These are phyloP conservation scores for Acarospora socialis DNA, from an alignment of 2,329 filamentous ascomycete species.

Conservation along the genomic window DNA sequence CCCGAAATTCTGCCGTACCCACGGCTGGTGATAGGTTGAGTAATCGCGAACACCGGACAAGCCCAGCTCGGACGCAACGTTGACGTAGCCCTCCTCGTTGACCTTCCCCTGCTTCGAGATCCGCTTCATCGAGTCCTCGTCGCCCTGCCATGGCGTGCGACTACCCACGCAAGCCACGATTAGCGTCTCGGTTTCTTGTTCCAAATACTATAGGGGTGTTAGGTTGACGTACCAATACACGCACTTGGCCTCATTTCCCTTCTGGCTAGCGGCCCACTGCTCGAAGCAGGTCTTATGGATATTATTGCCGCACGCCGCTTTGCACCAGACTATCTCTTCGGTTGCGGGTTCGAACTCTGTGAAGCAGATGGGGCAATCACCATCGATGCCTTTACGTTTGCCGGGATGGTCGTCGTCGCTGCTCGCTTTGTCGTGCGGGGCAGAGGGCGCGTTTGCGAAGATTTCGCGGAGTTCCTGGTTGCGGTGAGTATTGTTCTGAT, in stretches of 20 bases:
- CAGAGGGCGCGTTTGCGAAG: slow-evolving; percentile 37
- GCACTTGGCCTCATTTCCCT: slow-evolving; percentile 24
- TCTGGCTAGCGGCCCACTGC: slow-evolving; percentile 33
- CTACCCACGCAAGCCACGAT: slow-evolving; percentile 19
- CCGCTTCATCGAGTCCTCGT: slow-evolving; percentile 18
- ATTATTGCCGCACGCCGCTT: slow-evolving; percentile 47
- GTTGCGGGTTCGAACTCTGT: slow-evolving; percentile 36
- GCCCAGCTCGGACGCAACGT: slow-evolving; percentile 29
- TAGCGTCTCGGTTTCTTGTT: not conserved
- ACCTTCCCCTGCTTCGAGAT: slow-evolving; percentile 19
- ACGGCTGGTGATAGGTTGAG: slow-evolving; percentile 28
- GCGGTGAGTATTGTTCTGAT: not conserved
- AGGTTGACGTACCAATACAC: slow-evolving; percentile 28
- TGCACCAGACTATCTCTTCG: slow-evolving; percentile 42
- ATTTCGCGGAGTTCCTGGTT: slow-evolving; percentile 40
- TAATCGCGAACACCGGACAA: slow-evolving; percentile 26
- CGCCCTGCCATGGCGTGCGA: slow-evolving; percentile 27
- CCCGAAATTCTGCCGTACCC: slow-evolving; percentile 16
- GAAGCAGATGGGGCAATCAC: slow-evolving; percentile 50
- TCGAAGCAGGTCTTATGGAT: slow-evolving; percentile 44
- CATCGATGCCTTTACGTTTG: slow-evolving; percentile 44
- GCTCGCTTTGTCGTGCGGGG: slow-evolving; percentile 26
- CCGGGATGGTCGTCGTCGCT: slow-evolving; percentile 26
- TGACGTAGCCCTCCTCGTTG: slow-evolving; percentile 29
- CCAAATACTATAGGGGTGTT: not conserved